Base-by-base conservation (phyloP, 78 protist species). In the Dictyostelium brefeldianum region DNA sequence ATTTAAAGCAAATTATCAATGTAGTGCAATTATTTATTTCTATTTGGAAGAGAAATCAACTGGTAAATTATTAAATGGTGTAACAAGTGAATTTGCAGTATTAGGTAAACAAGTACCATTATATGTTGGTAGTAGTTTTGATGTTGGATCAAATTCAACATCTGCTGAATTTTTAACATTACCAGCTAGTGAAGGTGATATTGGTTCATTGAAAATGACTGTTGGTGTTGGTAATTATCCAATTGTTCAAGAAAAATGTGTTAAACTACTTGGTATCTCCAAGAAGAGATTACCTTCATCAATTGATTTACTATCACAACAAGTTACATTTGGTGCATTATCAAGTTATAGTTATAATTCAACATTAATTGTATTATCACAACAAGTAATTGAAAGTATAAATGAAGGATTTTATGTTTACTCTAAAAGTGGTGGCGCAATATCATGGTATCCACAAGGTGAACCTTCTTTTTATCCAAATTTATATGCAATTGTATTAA, bases 181-280 rank as follows among this genome's bases (percentile, higher is more conserved):
- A 15, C 93, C 93, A 12, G 4, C 43, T 2, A 31, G 74, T 51
- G 93, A 87, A 51, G 67, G 57, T 20, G 78, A 70, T 22, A 77
- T 75, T 50, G 93, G 93, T 43, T 27, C 20, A 11, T 27, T 87
- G 71, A 57, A 77, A 27, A 51, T 87, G 18, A 31, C 70, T 0
- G 65, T 59, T 54, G 93, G 93, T 29, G 93, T 77, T 48, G 93
- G 93, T 29, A 70, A 53, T 31, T 77, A 77, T 65, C 93, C 93
- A 77, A 15, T 70, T 20, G 59, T 87, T n/a, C 79, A 87, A 50
- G 84, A 48, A 20, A 50, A 64, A 29, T 78, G 80, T 31, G 20
- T 48, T 9, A 41, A 65, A 11, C 47, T 87, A 17, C n/a, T 87
- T 4, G 25, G 78, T 7, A 65, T 77, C 27, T 53, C 46, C 5